A percentile compares a stretch with the other conserved stretches of the same genome.
These are phyloP conservation scores for Leccinum subgranulosum DNA, from an alignment of 768 basidiomycete species.

Conservation along the genomic window DNA sequence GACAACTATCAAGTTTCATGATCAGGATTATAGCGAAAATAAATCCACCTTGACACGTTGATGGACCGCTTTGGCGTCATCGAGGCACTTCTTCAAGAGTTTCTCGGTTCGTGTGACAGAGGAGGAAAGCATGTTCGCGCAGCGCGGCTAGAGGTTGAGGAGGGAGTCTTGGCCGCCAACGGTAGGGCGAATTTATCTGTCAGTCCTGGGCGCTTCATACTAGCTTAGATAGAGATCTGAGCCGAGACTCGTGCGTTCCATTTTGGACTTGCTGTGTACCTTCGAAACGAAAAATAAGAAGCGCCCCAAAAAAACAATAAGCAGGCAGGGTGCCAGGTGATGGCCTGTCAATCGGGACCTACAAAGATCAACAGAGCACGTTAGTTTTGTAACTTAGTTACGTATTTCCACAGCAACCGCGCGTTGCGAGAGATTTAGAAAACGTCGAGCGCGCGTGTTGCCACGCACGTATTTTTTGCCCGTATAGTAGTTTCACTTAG, in stretches of 20 bases:
- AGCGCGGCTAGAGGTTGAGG: background rate
- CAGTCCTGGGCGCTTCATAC: background rate
- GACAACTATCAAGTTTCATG: background rate
- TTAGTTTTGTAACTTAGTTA: too few relatives aligned
- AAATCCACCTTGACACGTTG: constrained; percentile 4
- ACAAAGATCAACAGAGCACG: constrained; percentile 10
- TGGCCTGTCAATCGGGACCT: constrained; percentile 10
- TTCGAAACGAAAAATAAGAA: constrained; percentile 16
- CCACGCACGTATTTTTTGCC: too few relatives aligned
- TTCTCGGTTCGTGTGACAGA: background rate
- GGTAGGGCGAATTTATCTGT: constrained; percentile 12
- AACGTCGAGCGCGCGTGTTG: too few relatives aligned
- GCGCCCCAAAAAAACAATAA: constrained; percentile 10
- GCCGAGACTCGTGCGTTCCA: background rate
- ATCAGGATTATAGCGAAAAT: background rate
- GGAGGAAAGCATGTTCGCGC: constrained; percentile 5
- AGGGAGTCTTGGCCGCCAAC: too few relatives aligned
- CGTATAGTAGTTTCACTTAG: too few relatives aligned
- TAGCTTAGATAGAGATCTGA: background rate
- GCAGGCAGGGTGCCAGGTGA: background rate
- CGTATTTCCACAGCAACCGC: background rate
- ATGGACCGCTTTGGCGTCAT: constrained; percentile 3
- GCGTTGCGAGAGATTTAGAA: too few relatives aligned
- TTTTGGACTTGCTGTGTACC: constrained; percentile 6
- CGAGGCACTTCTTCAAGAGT: background rate